phyloP scores from a whole-genome alignment of 768 basidiomycete genomes.

The Xerocomellus dryophilus region DNA sequence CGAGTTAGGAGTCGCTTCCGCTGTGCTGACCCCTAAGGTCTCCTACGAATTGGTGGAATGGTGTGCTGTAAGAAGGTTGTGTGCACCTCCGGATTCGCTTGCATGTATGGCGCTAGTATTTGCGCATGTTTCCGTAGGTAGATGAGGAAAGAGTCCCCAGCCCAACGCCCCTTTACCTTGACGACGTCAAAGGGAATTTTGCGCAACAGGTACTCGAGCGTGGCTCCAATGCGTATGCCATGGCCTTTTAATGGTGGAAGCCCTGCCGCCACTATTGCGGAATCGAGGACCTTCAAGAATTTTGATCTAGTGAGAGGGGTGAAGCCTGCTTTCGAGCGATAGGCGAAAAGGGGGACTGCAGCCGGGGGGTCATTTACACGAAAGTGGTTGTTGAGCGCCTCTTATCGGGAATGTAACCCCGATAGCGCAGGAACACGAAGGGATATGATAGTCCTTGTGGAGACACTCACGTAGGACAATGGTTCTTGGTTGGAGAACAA shows the following conservation, averaged over 20 bases:
- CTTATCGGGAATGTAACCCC: no score
- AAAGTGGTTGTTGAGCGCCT: no score
- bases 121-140: neutral
- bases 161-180: neutral
- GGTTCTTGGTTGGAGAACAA: no score
- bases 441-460: no score
- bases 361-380: no score
- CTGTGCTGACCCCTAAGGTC: no score
- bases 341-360: neutral
- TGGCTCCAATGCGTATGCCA: neutral
- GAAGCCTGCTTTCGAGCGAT: neutral
- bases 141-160: neutral
- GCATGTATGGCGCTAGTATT: neutral
- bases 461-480: no score
- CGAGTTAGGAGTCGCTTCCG: no score
- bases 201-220: neutral
- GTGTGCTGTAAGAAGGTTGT: neutral
- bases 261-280: accelerated
- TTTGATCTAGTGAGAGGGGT: neutral
- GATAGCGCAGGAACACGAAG: no score
- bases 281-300: neutral
- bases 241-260: neutral
- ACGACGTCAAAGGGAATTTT: neutral
- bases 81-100: neutral
- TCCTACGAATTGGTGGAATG: neutral